Conservation (phyloP, 2,329 filamentous ascomycete species). For the Rutstroemia sp. region DNA sequence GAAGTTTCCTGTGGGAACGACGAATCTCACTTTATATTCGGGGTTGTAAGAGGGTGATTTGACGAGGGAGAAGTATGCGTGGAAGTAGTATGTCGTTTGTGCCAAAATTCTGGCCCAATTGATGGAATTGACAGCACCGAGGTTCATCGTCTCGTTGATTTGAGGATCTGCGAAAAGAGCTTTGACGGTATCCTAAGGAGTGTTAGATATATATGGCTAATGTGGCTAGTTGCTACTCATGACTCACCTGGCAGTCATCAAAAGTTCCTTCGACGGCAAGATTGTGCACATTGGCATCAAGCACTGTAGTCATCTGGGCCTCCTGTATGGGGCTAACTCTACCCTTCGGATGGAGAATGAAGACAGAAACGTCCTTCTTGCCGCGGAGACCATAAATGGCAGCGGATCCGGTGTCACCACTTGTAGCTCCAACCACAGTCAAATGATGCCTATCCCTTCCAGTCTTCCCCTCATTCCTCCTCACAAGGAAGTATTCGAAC, state of each 20-base stretch:
- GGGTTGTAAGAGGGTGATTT: slow-evolving; percentile 53
- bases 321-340: slow-evolving; percentile 89
- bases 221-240: background rate
- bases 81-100: slow-evolving; percentile 96
- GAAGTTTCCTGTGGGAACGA: slow-evolving; percentile 94
- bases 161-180: slow-evolving; percentile 80
- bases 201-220: slow-evolving; percentile 9
- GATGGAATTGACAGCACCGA: slow-evolving; percentile 93
- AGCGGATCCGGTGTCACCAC: slow-evolving; percentile 84
- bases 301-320: slow-evolving; percentile 91
- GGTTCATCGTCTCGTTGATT: slow-evolving; percentile 73
- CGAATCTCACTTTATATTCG: slow-evolving; percentile 68
- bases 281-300: slow-evolving; percentile 89
- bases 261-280: slow-evolving; percentile 85
- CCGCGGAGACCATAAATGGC: slow-evolving; percentile 92
- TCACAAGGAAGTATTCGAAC: slow-evolving; percentile 78
- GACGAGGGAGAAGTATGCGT: slow-evolving; percentile 80
- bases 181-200: slow-evolving; percentile 74
- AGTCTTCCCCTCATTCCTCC: slow-evolving; percentile 63
- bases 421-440: slow-evolving; percentile 80
- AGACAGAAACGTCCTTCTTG: slow-evolving; percentile 95
- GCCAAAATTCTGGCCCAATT: slow-evolving; percentile 94
- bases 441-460: slow-evolving; percentile 62
- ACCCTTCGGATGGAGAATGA: slow-evolving; percentile 89
- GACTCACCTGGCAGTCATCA: slow-evolving; percentile 78